Conservation (phyloP, 2,329 filamentous ascomycete genomes). For the Fusarium humuli region DNA sequence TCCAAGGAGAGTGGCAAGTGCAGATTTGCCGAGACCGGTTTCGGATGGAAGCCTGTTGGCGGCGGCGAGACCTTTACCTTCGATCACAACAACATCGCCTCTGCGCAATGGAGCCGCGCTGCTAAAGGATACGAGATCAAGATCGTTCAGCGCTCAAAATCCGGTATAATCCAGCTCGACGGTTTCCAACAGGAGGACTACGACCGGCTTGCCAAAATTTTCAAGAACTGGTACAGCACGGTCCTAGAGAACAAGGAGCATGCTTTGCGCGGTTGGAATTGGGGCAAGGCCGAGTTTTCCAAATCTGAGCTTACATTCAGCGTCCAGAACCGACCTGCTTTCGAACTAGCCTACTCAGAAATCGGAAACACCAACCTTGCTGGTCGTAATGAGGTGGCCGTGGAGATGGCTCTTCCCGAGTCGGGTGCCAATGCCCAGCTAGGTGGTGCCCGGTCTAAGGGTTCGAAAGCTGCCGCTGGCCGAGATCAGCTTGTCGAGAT, state of each 20-base stretch:
- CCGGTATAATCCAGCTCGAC: slow-evolving; percentile 90
- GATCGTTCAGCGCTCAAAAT: slow-evolving; percentile 80
- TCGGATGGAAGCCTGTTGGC: slow-evolving; percentile 92
- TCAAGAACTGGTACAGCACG: slow-evolving; percentile 98
- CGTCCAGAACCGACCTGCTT: slow-evolving; percentile 94
- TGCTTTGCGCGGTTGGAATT: slow-evolving; percentile 96
- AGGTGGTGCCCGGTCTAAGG: slow-evolving; percentile 78
- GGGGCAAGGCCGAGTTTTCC: slow-evolving; percentile 97
- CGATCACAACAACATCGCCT: slow-evolving; percentile 84
- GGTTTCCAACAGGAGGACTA: slow-evolving; percentile 96
- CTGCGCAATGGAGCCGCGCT: slow-evolving; percentile 94
- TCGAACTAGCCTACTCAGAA: slow-evolving; percentile 96
- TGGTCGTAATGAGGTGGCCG: slow-evolving; percentile 96
- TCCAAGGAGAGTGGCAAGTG: slow-evolving; percentile 94
- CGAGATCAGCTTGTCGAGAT: slow-evolving; percentile 97
- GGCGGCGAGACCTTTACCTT: slow-evolving; percentile 95
- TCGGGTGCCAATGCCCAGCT: slow-evolving; percentile 79
- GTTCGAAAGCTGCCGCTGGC: slow-evolving; percentile 89
- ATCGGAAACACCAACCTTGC: slow-evolving; percentile 98
- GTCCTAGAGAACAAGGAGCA: slow-evolving; percentile 94
- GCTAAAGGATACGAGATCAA: slow-evolving; percentile 94
- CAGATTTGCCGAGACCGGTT: slow-evolving; percentile 91
- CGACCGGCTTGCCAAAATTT: slow-evolving; percentile 89
- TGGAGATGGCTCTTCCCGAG: slow-evolving; percentile 88
- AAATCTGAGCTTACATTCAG: slow-evolving; percentile 97